phyloP scores from a whole-genome alignment of 345 rosid species.

The Eucalyptus marginata region DNA sequence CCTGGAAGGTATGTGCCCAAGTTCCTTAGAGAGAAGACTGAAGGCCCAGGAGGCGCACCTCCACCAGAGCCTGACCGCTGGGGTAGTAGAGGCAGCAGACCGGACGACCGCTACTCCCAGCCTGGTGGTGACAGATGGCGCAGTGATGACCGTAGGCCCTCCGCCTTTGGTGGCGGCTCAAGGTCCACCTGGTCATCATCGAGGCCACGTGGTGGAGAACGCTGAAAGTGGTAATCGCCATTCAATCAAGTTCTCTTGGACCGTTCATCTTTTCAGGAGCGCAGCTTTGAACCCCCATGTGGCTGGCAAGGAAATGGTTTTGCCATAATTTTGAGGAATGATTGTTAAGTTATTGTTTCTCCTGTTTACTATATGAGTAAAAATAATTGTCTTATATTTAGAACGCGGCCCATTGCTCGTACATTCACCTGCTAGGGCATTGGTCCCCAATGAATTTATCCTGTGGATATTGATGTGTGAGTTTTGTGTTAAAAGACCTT shows the following conservation, averaged over 20 bases:
- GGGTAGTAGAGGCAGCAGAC: conserved; percentile 29
- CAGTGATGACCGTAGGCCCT: conserved; percentile 11
- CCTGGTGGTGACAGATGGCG: conserved; percentile 52
- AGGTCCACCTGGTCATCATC: conserved; percentile 45
- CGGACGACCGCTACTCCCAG: conserved; percentile 38
- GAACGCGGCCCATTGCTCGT: background rate
- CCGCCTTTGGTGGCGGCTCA: conserved; percentile 19
- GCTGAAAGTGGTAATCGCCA: background rate
- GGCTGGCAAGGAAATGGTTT: background rate
- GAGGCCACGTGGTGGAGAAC: background rate
- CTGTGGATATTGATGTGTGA: background rate
- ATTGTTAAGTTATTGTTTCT: background rate
- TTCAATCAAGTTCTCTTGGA: background rate
- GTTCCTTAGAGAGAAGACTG: conserved; percentile 21
- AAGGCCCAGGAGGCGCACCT: conserved; percentile 12
- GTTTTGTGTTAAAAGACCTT: background rate
- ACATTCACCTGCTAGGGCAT: background rate
- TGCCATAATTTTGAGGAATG: background rate
- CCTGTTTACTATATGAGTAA: background rate
- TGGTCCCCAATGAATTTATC: background rate
- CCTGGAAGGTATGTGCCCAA: conserved; percentile 66
- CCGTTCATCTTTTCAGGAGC: background rate
- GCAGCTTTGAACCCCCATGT: background rate
- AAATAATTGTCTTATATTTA: background rate
- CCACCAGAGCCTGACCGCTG: conserved; percentile 45